Evolutionary conservation across 2,329 filamentous ascomycete species (phyloP).

Genomic region (Elsinoe australis): DNA sequence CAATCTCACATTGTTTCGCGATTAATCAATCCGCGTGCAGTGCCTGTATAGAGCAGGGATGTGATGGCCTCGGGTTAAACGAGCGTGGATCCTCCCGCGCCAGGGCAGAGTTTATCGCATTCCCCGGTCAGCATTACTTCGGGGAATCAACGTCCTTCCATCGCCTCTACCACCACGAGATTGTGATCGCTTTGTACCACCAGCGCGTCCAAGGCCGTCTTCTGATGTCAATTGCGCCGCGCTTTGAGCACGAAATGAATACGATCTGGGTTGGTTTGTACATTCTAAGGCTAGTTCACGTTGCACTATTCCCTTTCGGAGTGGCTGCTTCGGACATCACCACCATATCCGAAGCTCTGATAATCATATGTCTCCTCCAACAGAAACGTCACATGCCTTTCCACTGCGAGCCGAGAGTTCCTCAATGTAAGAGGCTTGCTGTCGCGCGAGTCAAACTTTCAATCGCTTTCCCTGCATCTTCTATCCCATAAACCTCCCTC

Average conservation of each 20-base stretch:
- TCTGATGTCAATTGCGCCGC: conserved; percentile 10
- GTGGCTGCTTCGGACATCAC: conserved; percentile 10
- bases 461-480: conserved; percentile 5
- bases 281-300: neutral
- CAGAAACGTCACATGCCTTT: conserved; percentile 4
- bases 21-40: conserved; percentile 12
- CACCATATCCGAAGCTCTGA: conserved; percentile 15
- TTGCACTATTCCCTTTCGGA: conserved; percentile 9
- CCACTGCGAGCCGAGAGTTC: conserved; percentile 7
- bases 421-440: conserved; percentile 1
- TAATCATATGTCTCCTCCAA: conserved; percentile 7
- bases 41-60: conserved; percentile 10
- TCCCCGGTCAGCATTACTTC: conserved; percentile 9
- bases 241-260: neutral
- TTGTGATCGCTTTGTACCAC: neutral
- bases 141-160: conserved; percentile 12
- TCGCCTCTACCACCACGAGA: conserved; percentile 1
- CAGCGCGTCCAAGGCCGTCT: neutral
- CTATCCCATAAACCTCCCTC: conserved; percentile 11
- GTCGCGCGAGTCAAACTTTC: conserved; percentile 12
- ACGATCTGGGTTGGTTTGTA: neutral
- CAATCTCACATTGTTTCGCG: neutral
- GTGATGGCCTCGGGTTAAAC: conserved; percentile 9
- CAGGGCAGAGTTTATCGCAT: conserved; percentile 7
- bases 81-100: conserved; percentile 11